These are phyloP conservation scores for Fusarium scirpi DNA, from an alignment of 2,329 filamentous ascomycete species.

Conservation along the genomic window DNA sequence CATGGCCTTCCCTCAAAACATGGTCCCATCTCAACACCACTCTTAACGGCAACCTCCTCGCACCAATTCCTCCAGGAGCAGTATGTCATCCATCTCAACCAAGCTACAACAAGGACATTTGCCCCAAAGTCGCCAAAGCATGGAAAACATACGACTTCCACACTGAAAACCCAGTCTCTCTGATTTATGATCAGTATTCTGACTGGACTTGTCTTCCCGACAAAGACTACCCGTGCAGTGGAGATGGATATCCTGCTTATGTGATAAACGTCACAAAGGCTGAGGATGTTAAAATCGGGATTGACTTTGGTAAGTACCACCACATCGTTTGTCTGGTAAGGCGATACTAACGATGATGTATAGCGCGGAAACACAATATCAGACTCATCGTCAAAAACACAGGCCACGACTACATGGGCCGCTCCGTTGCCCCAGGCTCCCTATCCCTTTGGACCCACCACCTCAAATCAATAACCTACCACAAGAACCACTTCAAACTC, in stretches of 20 bases:
- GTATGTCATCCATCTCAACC: conserved; percentile 46
- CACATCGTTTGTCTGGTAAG: not conserved
- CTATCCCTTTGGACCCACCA: conserved; percentile 67
- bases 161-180: conserved; percentile 47
- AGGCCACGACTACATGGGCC: conserved; percentile 59
- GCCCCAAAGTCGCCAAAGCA: conserved; percentile 39
- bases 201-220: conserved; percentile 65
- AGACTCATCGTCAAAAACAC: conserved; percentile 57
- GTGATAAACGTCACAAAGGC: conserved; percentile 53
- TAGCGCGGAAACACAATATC: conserved; percentile 57
- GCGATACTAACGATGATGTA: not conserved
- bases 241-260: conserved; percentile 52
- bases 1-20: conserved; percentile 60
- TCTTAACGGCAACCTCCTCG: conserved; percentile 57
- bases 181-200: conserved; percentile 57
- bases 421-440: conserved; percentile 61
- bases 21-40: conserved; percentile 62
- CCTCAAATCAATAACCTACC: conserved; percentile 55
- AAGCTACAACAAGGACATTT: conserved; percentile 47
- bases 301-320: conserved; percentile 57
- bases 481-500: conserved; percentile 56
- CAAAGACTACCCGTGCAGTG: conserved; percentile 50
- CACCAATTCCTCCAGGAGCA: conserved; percentile 53
- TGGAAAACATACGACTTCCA: conserved; percentile 51
- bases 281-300: conserved; percentile 49